Conservation (phyloP, 148 eudicot genomes). For the Camellia granthamiana region DNA sequence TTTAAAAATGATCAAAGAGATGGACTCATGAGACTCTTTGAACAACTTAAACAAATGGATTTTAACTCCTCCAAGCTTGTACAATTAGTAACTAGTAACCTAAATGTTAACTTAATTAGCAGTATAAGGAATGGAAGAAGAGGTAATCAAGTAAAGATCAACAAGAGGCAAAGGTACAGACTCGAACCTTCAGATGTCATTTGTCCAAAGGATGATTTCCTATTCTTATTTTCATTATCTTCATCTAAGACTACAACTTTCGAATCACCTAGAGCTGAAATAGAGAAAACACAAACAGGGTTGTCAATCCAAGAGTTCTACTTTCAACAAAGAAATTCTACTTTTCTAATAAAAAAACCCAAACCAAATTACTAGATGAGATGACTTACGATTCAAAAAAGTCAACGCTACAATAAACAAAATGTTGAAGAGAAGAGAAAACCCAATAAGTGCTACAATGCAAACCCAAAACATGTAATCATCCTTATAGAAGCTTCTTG, state of each 20-base stretch:
- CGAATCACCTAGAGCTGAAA: slow-evolving; percentile 57
- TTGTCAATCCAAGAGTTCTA: neutral
- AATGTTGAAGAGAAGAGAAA: slow-evolving; percentile 61
- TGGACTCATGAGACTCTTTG: neutral
- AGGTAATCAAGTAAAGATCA: neutral
- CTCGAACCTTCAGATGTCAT: slow-evolving; percentile 17
- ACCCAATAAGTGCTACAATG: slow-evolving; percentile 59
- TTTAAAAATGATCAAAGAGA: too few relatives aligned
- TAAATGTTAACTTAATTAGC: too few relatives aligned
- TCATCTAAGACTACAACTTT: slow-evolving; percentile 37
- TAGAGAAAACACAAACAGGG: neutral
- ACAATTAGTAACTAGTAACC: neutral
- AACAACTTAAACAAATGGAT: neutral
- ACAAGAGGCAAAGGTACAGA: slow-evolving; percentile 8
- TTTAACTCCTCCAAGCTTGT: neutral
- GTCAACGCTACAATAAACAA: slow-evolving; percentile 53
- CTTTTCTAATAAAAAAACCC: neutral
- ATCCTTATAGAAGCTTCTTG: slow-evolving; percentile 59
- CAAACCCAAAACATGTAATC: slow-evolving; percentile 63
- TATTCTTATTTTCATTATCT: slow-evolving; percentile 24
- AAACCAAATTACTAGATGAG: neutral
- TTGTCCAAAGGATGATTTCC: slow-evolving; percentile 20
- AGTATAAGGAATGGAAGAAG: neutral
- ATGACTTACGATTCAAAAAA: slow-evolving; percentile 51
- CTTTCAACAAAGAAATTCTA: neutral